Conservation (phyloP, 78 protist species). For the Dictyostelium brefeldianum region DNA sequence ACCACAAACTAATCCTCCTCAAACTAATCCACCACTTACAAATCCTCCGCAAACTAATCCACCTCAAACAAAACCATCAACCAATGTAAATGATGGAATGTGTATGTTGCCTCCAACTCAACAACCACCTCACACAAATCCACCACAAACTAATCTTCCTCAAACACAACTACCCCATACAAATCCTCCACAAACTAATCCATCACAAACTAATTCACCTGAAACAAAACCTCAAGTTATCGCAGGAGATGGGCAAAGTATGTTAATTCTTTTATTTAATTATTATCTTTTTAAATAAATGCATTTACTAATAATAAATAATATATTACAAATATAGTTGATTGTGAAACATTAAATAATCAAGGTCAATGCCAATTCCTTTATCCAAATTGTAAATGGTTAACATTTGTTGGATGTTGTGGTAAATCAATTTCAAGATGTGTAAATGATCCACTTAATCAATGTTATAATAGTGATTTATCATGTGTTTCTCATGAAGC, state of each 20-base stretch:
- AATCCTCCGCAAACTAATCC: no score
- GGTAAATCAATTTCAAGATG: constrained; percentile 1
- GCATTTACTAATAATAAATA: not conserved
- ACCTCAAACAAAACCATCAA: no score
- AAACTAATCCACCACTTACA: no score
- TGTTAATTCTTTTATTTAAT: no score
- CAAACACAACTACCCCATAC: not conserved
- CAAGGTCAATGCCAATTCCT: constrained; percentile 6
- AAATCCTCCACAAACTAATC: not conserved
- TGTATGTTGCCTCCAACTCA: no score
- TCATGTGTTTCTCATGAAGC: not conserved
- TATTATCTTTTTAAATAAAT: not conserved
- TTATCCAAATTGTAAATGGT: constrained; percentile 46
- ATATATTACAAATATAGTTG: no score
- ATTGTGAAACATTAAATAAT: not conserved
- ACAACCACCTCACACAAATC: no score
- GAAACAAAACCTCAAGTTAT: no score
- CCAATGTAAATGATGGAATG: no score
- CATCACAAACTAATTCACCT: not conserved
- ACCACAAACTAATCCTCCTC: no score
- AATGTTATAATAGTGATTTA: constrained; percentile 6
- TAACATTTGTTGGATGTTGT: constrained; percentile 36
- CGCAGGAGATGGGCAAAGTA: no score
- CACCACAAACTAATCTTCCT: not conserved
- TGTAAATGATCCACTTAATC: not conserved